Percentiles rank a stretch among this genome's conserved stretches.
Conservation (phyloP, 768 basidiomycete genomes). For the Mycena chlorophos region DNA sequence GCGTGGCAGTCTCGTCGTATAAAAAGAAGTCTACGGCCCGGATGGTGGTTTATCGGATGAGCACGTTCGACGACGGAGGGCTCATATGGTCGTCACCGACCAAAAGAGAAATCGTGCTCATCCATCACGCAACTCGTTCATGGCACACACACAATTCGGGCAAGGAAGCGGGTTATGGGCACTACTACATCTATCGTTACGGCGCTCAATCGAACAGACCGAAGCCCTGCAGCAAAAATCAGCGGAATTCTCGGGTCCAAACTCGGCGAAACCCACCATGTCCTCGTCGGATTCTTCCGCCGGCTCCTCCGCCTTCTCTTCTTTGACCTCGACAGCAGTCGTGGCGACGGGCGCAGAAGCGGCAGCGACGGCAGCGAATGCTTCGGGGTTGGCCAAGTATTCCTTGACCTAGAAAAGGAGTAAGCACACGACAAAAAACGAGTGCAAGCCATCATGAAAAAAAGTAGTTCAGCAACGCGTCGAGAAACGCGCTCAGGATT, state of each 20-base stretch:
- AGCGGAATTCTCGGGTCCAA: not conserved
- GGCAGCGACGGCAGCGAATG: slow-evolving; percentile 85
- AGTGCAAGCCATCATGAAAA: slow-evolving; percentile 30
- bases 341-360: slow-evolving; percentile 56
- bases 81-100: not conserved
- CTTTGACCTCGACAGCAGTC: slow-evolving; percentile 56
- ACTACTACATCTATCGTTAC: slow-evolving; percentile 16
- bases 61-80: slow-evolving; percentile 28
- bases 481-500: slow-evolving; percentile 69
- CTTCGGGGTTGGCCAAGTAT: slow-evolving; percentile 96
- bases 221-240: slow-evolving; percentile 64
- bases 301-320: slow-evolving; percentile 77
- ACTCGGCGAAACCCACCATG: slow-evolving; percentile 58
- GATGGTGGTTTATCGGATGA: slow-evolving; percentile 28
- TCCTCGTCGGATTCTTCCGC: slow-evolving; percentile 85
- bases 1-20: slow-evolving; percentile 13
- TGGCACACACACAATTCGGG: not conserved
- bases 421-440: slow-evolving; percentile 16
- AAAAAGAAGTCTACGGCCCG: slow-evolving; percentile 25
- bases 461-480: slow-evolving; percentile 40
- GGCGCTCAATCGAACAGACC: slow-evolving; percentile 86
- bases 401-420: slow-evolving; percentile 74
- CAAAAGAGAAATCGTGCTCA: not conserved
- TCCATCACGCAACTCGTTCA: not conserved
- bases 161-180: not conserved